Conservation (phyloP, 345 rosid genomes). For the Gossypium rotundifolium region DNA sequence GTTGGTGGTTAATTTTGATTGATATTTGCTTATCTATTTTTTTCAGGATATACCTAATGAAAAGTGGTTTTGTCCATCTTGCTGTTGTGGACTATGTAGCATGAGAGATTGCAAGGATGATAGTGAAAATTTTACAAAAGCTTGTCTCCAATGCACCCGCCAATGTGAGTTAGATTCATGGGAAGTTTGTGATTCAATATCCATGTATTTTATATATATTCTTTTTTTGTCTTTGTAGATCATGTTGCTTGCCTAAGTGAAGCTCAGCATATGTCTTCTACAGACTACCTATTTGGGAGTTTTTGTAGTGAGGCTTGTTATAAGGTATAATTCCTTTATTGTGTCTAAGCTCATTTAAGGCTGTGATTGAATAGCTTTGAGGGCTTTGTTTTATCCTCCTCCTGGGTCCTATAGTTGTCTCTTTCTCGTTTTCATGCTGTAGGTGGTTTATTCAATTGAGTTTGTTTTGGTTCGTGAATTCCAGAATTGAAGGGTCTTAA, state of each 20-base stretch:
- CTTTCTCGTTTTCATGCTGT: constrained; percentile 5
- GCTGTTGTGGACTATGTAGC: constrained; percentile 50
- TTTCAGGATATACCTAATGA: constrained; percentile 36
- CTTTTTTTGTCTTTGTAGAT: constrained; percentile 27
- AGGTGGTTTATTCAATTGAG: constrained; percentile 3
- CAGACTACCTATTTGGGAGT: constrained; percentile 18
- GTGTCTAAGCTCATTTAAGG: not conserved
- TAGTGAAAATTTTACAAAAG: constrained; percentile 12
- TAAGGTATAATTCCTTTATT: constrained; percentile 24
- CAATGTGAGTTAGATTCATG: constrained; percentile 29
- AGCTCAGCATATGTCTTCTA: constrained; percentile 4
- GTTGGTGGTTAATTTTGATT: not conserved
- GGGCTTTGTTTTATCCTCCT: not conserved
- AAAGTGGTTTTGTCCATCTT: constrained; percentile 55
- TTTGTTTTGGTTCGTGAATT: not conserved
- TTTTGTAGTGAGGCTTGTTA: constrained; percentile 46
- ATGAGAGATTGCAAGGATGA: constrained; percentile 19
- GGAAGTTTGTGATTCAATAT: not conserved
- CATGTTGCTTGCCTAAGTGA: constrained; percentile 36
- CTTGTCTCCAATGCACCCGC: constrained; percentile 44
- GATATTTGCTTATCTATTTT: not conserved
- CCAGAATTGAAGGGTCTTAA: constrained; percentile 3
- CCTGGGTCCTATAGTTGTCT: not conserved
- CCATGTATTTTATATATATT: constrained; percentile 4
- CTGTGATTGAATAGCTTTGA: constrained; percentile 18